Base-by-base conservation (phyloP, 78 protist genomes). In the Dictyostelium citrinum region DNA sequence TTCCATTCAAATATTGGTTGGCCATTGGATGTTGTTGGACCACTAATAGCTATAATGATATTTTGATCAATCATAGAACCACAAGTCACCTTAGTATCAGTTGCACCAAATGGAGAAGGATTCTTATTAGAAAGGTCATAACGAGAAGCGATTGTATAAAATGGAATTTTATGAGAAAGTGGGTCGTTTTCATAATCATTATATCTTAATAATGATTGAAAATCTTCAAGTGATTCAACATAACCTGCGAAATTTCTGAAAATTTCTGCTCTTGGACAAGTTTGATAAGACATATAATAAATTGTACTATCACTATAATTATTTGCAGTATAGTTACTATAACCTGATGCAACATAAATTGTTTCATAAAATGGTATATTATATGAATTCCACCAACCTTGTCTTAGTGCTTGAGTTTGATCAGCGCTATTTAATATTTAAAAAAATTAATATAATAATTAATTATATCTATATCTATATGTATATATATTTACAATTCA, bases 281-380 rank as follows among this genome's bases (percentile, higher is more conserved):
- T 64, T 29, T 95, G 83, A 91, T 95, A 91, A 8, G 95, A 31
- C 60, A 81, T 31, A 22, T 35, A 64, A 75, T 79, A 24, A 27
- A 83, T 22, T 39, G 45, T 58, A 33, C 75, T 39, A 20, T 31
- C 33, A 20, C 75, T 82, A 35, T 72, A 64, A 24, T 67, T 41
- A n/a, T 27, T 43, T 0, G 33, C 49, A 6, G 61, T 67, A 12
- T 27, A 77, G 5, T 27, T 67, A 24, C 64, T 75, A 85, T 91
- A 96, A 16, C 98, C 98, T 22, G 96, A 81, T 10, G 51, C 11
- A 74, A 91, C 83, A 84, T 82, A 97, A 80, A 97, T 71, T 74
- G 33, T 27, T 29, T 80, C 64, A 95, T 78, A 95, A 84, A 70
- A 96, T 27, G 98, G 99, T 5, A 97, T 95, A 91, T 98, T 98